phyloP scores from a whole-genome alignment of 2,329 filamentous ascomycete species.

The Calonectria leucothoes region DNA sequence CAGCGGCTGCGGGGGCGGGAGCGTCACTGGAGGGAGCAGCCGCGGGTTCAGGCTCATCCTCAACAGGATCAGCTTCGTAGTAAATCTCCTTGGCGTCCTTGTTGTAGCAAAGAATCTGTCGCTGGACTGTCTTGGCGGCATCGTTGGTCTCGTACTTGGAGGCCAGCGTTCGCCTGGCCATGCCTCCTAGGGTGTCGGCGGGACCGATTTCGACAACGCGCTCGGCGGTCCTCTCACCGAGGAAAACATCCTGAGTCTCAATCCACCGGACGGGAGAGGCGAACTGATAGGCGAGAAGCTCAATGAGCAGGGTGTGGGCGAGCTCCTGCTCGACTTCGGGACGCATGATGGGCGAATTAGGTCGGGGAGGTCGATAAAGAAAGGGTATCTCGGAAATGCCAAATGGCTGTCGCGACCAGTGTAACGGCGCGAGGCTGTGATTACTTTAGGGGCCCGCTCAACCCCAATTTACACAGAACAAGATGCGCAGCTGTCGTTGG shows the following conservation, averaged over 20 bases:
- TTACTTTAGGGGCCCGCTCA: slow-evolving; percentile 41
- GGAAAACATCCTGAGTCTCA: slow-evolving; percentile 99
- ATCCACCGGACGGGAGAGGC: slow-evolving; percentile 99
- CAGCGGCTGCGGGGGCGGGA: slow-evolving; percentile 63
- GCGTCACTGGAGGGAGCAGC: slow-evolving; percentile 60
- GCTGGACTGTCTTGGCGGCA: slow-evolving; percentile 93
- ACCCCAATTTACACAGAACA: slow-evolving; percentile 35
- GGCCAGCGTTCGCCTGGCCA: slow-evolving; percentile 95
- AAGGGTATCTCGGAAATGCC: slow-evolving; percentile 45
- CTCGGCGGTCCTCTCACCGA: slow-evolving; percentile 95
- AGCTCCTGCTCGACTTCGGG: slow-evolving; percentile 99
- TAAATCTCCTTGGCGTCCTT: slow-evolving; percentile 99
- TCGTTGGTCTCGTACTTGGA: slow-evolving; percentile 99
- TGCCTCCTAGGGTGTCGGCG: slow-evolving; percentile 94
- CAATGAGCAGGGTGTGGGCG: slow-evolving; percentile 96
- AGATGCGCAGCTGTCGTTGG: slow-evolving; percentile 38
- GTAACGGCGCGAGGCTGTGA: slow-evolving; percentile 38
- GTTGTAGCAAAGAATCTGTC: slow-evolving; percentile 99
- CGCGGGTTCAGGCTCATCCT: slow-evolving; percentile 83
- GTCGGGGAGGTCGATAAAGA: slow-evolving; percentile 39
- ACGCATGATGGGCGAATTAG: slow-evolving; percentile 75
- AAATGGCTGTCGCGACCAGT: slow-evolving; percentile 39
- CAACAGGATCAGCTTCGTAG: slow-evolving; percentile 95
- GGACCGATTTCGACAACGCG: slow-evolving; percentile 98
- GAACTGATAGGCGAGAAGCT: slow-evolving; percentile 99